Percentiles rank a stretch among this genome's conserved stretches.
Conservation (phyloP, 371 early-diverging fungal species). For the Circinella umbellata region DNA sequence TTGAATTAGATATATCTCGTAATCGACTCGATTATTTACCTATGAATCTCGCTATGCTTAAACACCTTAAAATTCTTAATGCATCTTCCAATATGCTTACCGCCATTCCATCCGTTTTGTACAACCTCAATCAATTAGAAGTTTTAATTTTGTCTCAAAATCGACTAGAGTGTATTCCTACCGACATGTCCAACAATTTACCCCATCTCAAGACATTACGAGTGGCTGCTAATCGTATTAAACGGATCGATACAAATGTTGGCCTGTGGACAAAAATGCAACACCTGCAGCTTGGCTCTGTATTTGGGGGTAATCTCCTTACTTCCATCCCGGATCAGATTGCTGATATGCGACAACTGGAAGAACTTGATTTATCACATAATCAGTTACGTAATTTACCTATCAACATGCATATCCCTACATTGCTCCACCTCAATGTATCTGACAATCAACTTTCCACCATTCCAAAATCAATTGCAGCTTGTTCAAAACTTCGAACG, state of each 20-base stretch:
- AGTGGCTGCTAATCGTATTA: conserved; percentile 58
- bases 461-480: conserved; percentile 62
- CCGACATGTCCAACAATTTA: conserved; percentile 43
- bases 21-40: conserved; percentile 55
- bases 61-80: conserved; percentile 54
- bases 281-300: conserved; percentile 63
- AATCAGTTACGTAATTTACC: conserved; percentile 57
- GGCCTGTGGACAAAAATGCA: conserved; percentile 50
- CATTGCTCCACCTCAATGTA: conserved; percentile 45
- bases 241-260: conserved; percentile 45
- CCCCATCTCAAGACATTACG: conserved; percentile 54
- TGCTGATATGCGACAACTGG: conserved; percentile 46
- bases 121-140: conserved; percentile 49
- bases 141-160: conserved; percentile 63
- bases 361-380: conserved; percentile 61
- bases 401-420: conserved; percentile 32
- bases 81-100: conserved; percentile 60
- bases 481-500: conserved; percentile 44
- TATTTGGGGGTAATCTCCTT: conserved; percentile 63
- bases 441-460: conserved; percentile 62
- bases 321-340: conserved; percentile 50
- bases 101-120: conserved; percentile 55
- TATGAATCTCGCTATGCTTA: conserved; percentile 42
- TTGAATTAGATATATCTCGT: conserved; percentile 65
- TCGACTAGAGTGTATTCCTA: conserved; percentile 46